Base-by-base conservation (phyloP, 2,329 filamentous ascomycete species). In the Thielaviopsis populi region DNA sequence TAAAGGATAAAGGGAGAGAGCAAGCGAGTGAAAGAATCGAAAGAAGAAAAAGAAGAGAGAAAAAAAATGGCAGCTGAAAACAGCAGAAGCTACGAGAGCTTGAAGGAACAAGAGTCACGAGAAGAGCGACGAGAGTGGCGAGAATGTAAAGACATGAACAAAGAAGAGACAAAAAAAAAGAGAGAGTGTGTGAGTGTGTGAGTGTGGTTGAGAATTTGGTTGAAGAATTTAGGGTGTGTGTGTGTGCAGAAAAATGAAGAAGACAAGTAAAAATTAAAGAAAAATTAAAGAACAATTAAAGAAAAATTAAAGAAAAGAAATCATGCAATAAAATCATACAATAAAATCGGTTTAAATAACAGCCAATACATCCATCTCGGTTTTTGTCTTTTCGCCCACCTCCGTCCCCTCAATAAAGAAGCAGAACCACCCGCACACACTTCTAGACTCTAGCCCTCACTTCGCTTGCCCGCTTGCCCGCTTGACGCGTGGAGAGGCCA, bases 1-100 rank as follows among this genome's bases (percentile, higher is more conserved):
- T 59, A 64, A 60, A 41, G 22, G 46, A n/a, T n/a, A n/a, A n/a
- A n/a, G n/a, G n/a, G n/a, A n/a, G 40, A 59, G 10, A 48, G 46
- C 19, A 7, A 63, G 41, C n/a, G 43, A 59, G 53, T n/a, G 42
- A 64, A 43, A 41, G 40, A 50, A 56, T 40, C 17, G 30, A n/a
- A 22, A 33, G 27, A 30, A 27, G 43, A 24, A 66, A 30, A 22
- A 61, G 17, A 50, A 59, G 43, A 17, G 15, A 62, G 27, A 54
- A 58, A n/a, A 30, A 48, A 30, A 3, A 7, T 7, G 10, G 7
- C 46, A 24, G 53, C 53, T 30, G 17, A 33, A 56, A 37, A 6
- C 17, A 56, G 53, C 53, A 56, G 27, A 19, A 17, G 53, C 53
- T 56, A 56, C 53, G 37, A 24, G 53, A 56, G 30, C 46, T 50